Evolutionary conservation across 225 moss, liverwort and hornwort genomes (phyloP).

Genomic region (Straminergon stramineum): DNA sequence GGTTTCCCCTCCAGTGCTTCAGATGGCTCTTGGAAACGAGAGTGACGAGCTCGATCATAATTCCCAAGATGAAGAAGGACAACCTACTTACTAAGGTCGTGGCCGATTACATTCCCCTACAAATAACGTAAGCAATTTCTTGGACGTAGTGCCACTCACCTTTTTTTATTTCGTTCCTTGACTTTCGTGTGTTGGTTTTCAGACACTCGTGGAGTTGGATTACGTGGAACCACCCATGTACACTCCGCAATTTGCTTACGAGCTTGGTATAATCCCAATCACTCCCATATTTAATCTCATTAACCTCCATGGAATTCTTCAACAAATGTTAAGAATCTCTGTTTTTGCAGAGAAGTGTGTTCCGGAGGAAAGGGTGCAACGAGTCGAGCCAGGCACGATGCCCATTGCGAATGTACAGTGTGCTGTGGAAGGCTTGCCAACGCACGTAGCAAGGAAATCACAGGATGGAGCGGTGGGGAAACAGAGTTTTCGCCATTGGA

Average conservation of each 20-base stretch:
- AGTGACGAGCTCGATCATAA: conserved; percentile 35
- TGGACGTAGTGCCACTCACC: background rate
- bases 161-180: background rate
- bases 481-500: conserved; percentile 62
- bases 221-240: conserved; percentile 89
- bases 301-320: background rate
- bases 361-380: conserved; percentile 32
- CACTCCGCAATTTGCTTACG: conserved; percentile 46
- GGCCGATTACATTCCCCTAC: background rate
- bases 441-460: background rate
- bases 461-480: background rate
- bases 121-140: background rate
- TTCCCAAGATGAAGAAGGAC: conserved; percentile 75
- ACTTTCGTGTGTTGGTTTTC: conserved; percentile 1
- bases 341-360: conserved; percentile 7
- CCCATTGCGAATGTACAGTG: conserved; percentile 34
- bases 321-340: background rate
- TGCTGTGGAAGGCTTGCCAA: conserved; percentile 45
- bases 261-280: background rate
- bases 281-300: background rate
- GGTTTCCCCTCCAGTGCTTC: conserved; percentile 65
- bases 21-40: conserved; percentile 74
- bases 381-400: conserved; percentile 24
- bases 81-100: conserved; percentile 75
- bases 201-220: conserved; percentile 65